These are phyloP conservation scores for Polytolypa hystricis DNA, from an alignment of 2,329 filamentous ascomycete genomes.

Conservation along the genomic window DNA sequence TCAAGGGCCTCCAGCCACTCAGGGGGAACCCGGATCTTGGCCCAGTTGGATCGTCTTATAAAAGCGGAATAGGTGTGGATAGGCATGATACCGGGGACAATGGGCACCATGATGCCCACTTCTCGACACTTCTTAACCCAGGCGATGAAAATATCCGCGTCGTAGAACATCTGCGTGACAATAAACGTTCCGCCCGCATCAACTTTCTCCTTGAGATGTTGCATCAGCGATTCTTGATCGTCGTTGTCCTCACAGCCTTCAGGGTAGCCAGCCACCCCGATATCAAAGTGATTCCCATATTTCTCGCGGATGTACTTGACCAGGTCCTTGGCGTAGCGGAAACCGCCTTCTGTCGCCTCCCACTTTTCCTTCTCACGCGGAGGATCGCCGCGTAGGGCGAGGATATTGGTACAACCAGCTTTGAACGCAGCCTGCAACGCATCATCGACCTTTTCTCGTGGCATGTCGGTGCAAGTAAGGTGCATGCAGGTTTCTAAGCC, in stretches of 20 bases:
- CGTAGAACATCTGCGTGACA: constrained; percentile 99
- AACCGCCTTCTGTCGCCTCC: constrained; percentile 76
- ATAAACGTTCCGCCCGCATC: constrained; percentile 90
- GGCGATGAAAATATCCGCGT: constrained; percentile 83
- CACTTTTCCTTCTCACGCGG: constrained; percentile 89
- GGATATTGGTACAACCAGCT: constrained; percentile 91
- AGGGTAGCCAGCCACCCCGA: constrained; percentile 92
- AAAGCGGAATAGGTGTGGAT: constrained; percentile 95
- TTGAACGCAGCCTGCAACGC: constrained; percentile 83
- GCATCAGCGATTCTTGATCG: constrained; percentile 71
- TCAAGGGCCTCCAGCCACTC: constrained; percentile 74
- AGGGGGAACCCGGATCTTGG: constrained; percentile 71
- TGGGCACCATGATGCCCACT: constrained; percentile 71
- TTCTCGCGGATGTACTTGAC: constrained; percentile 69
- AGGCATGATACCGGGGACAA: constrained; percentile 81
- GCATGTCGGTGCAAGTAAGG: constrained; percentile 97
- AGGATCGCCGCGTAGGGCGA: constrained; percentile 85
- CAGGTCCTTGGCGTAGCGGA: constrained; percentile 85
- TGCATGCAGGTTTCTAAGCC: constrained; percentile 99
- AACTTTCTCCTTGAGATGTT: constrained; percentile 94
- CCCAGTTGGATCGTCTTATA: constrained; percentile 79
- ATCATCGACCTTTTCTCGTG: constrained; percentile 76
- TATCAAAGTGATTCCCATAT: constrained; percentile 88
- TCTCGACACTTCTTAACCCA: constrained; percentile 84
- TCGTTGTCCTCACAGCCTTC: constrained; percentile 92